phyloP scores from a whole-genome alignment of 73 alveolate genomes.

The Tetrahymena malaccensis region DNA sequence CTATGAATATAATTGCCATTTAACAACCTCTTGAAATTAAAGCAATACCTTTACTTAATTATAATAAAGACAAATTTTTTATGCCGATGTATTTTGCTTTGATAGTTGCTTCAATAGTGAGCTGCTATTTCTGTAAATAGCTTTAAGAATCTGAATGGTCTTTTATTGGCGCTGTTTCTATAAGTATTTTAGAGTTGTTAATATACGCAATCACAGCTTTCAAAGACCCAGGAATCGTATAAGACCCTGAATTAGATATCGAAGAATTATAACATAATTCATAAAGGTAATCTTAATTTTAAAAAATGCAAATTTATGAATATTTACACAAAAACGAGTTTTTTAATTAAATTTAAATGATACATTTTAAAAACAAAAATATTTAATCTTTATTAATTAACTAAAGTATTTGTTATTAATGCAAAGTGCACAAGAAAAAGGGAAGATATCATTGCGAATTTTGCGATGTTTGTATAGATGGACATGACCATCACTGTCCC shows the following conservation, averaged over 20 bases:
- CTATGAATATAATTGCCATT: background rate
- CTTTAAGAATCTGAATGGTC: background rate
- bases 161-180: background rate
- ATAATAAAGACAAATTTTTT: background rate
- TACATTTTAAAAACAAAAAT: background rate
- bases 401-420: background rate
- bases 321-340: too few species aligned
- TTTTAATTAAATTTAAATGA: background rate
- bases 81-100: background rate
- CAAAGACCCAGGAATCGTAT: background rate
- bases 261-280: background rate
- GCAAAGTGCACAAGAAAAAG: background rate
- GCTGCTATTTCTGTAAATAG: background rate
- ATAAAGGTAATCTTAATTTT: background rate
- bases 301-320: background rate
- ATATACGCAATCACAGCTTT: background rate
- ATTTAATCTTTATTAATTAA: background rate
- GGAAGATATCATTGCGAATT: constrained; percentile 50
- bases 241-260: background rate
- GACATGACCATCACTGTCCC: constrained; percentile 80
- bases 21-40: background rate
- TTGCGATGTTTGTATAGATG: constrained; percentile 65
- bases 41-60: background rate
- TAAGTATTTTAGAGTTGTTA: background rate
- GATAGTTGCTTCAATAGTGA: background rate